Conservation (phyloP, 2,329 filamentous ascomycete species). For the Tolypocladium pustulatum region DNA sequence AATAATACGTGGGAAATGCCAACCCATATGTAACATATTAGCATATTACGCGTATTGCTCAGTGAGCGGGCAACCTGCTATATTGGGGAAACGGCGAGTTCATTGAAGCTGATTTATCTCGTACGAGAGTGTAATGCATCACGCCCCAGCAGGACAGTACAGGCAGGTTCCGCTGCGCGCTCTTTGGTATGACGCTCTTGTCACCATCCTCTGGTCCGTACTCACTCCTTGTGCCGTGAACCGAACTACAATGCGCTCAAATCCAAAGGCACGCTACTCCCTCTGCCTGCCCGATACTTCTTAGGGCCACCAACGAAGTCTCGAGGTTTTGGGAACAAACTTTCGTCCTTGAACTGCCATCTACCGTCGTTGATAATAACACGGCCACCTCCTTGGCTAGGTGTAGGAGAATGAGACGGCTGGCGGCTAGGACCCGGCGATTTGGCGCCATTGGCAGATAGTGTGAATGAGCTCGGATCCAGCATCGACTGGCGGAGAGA, state of each 20-base stretch:
- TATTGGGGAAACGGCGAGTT: not conserved
- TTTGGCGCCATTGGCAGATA: conserved; percentile 52
- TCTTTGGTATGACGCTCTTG: not conserved
- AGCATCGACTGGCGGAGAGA: conserved; percentile 52
- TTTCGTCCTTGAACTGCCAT: conserved; percentile 82
- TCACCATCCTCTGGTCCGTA: not conserved
- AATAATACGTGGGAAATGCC: conserved; percentile 11
- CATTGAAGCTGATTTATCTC: not conserved
- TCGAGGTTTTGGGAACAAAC: conserved; percentile 72
- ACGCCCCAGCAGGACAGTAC: not conserved
- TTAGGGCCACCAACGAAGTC: conserved; percentile 65
- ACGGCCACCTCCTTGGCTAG: conserved; percentile 21
- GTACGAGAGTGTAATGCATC: not conserved
- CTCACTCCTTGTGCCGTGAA: not conserved
- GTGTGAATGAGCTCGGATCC: conserved; percentile 67
- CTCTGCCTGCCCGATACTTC: conserved; percentile 80
- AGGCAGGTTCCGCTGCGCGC: not conserved
- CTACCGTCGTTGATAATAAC: conserved; percentile 63
- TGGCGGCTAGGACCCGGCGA: conserved; percentile 32
- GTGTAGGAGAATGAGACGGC: conserved; percentile 16
- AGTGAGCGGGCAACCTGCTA: not conserved
- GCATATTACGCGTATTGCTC: conserved; percentile 7
- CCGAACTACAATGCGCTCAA: conserved; percentile 39
- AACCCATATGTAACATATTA: conserved; percentile 18
- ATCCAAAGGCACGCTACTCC: conserved; percentile 89